Evolutionary conservation across 306 rosid genomes (phyloP).

Genomic region (Inga leiocalycina): DNA sequence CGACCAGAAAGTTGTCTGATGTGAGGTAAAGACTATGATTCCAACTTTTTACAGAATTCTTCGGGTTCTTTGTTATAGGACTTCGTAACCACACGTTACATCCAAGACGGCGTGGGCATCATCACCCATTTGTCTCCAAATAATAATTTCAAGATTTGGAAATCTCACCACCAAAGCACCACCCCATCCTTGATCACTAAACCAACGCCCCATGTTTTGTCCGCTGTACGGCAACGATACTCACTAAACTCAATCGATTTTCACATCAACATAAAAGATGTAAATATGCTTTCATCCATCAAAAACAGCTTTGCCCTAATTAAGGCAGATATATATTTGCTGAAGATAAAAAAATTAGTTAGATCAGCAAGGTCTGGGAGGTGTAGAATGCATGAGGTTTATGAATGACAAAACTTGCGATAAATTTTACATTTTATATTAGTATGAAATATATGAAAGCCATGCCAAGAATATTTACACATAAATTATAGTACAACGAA

Average conservation of each 20-base stretch:
- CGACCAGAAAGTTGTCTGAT: slow-evolving; percentile 21
- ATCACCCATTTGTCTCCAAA: slow-evolving; percentile 9
- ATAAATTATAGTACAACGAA: background rate
- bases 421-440: background rate
- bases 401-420: background rate
- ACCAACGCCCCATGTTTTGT: background rate
- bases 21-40: slow-evolving; percentile 44
- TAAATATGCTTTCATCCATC: background rate
- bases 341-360: background rate
- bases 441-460: background rate
- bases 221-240: background rate
- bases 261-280: background rate
- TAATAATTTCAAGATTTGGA: slow-evolving; percentile 2
- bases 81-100: slow-evolving; percentile 1
- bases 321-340: background rate
- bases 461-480: background rate
- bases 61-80: background rate
- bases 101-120: slow-evolving; percentile 19
- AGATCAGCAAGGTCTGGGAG: background rate
- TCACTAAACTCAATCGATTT: background rate
- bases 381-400: background rate
- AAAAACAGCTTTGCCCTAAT: background rate
- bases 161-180: background rate
- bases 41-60: slow-evolving; percentile 16
- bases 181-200: background rate